These are phyloP conservation scores for Boletus semigastroideus DNA, from an alignment of 1,284 basidiomycete species.

Conservation along the genomic window DNA sequence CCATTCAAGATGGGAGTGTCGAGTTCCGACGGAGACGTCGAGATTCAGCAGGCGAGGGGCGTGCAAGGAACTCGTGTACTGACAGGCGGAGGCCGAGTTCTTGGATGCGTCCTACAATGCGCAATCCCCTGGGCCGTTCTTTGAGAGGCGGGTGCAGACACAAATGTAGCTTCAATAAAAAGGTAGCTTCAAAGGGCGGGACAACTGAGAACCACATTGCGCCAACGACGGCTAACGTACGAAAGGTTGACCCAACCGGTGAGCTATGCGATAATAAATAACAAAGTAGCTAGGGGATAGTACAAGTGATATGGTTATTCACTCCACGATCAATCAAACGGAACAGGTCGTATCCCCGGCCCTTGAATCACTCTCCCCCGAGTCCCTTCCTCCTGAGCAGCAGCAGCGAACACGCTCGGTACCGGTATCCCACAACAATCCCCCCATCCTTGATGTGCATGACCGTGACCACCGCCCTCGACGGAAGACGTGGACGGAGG, in stretches of 20 bases:
- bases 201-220: neutral
- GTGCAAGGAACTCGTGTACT: neutral
- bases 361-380: slow-evolving; percentile 45
- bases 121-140: neutral
- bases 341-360: slow-evolving; percentile 75
- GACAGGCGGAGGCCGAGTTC: neutral
- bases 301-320: too few relatives aligned
- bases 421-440: slow-evolving; percentile 94
- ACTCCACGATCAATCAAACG: slow-evolving; percentile 68
- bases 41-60: slow-evolving; percentile 1
- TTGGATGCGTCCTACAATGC: slow-evolving; percentile 1
- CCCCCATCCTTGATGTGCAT: slow-evolving; percentile 71
- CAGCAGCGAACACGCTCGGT: slow-evolving; percentile 74
- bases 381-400: slow-evolving; percentile 52
- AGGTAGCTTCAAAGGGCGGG: slow-evolving; percentile 32
- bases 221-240: neutral
- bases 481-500: slow-evolving; percentile 34
- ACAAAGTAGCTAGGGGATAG: too few relatives aligned
- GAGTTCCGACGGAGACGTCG: slow-evolving; percentile 4
- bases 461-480: slow-evolving; percentile 46
- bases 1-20: neutral
- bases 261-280: neutral
- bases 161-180: slow-evolving; percentile 13
- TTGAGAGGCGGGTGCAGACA: slow-evolving; percentile 8
- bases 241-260: neutral